A percentile compares a stretch with the other conserved stretches of the same genome.
These are phyloP conservation scores for Malus domestica DNA, from an alignment of 306 rosid genomes.

Conservation along the genomic window DNA sequence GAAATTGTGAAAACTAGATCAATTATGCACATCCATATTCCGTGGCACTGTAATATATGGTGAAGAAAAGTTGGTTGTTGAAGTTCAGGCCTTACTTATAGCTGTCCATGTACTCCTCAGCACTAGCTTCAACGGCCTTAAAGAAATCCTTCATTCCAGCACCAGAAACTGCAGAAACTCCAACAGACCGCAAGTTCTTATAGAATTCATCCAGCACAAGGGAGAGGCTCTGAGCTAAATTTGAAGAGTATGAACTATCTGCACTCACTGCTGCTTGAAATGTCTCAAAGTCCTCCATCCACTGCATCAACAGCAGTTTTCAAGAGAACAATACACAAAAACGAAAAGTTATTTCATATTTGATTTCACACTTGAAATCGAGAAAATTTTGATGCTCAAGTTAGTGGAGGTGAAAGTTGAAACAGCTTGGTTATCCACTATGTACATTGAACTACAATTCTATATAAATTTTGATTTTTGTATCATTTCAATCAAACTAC, in stretches of 20 bases:
- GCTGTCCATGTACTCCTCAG: conserved; percentile 69
- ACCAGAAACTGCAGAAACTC: conserved; percentile 78
- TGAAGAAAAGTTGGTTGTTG: background rate
- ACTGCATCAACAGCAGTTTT: conserved; percentile 36
- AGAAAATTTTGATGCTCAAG: too few species aligned
- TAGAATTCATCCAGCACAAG: conserved; percentile 80
- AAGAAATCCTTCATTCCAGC: conserved; percentile 73
- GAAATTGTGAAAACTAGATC: conserved; percentile 6
- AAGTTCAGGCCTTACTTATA: conserved; percentile 43
- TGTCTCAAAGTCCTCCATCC: conserved; percentile 88
- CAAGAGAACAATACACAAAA: conserved; percentile 8
- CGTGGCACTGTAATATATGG: background rate
- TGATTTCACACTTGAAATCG: background rate
- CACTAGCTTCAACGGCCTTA: conserved; percentile 59
- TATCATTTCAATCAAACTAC: background rate
- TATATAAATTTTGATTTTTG: background rate
- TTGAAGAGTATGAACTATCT: conserved; percentile 52
- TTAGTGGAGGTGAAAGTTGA: background rate
- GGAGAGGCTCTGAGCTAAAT: conserved; percentile 61
- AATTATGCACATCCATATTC: background rate
- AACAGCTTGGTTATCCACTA: background rate
- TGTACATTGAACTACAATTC: background rate
- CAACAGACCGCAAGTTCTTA: conserved; percentile 66
- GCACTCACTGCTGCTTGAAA: conserved; percentile 61
- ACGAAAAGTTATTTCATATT: background rate